Conservation (phyloP, 768 basidiomycete genomes). For the Agrocybe praecox region DNA sequence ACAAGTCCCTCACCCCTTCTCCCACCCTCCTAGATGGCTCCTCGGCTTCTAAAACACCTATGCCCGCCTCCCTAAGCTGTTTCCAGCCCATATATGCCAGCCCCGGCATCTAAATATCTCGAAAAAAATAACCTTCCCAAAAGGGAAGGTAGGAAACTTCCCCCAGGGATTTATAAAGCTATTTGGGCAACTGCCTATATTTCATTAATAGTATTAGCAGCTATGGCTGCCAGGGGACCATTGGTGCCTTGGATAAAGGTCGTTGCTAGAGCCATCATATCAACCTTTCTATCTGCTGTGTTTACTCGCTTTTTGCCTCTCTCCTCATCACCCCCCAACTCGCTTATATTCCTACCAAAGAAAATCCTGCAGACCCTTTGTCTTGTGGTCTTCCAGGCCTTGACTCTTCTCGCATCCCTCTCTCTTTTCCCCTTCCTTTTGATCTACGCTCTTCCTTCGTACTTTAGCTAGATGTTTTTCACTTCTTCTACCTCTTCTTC, state of each 20-base stretch:
- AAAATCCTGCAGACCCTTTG: slow-evolving; percentile 12
- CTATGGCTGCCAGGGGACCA: slow-evolving; percentile 32
- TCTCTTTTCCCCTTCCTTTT: background rate
- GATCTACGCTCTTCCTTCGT: background rate
- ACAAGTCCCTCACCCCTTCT: no score
- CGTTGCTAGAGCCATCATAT: slow-evolving; percentile 14
- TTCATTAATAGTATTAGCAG: no score
- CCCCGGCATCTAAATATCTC: no score
- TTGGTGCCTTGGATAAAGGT: slow-evolving; percentile 27
- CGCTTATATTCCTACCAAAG: slow-evolving; percentile 7
- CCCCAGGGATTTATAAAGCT: no score
- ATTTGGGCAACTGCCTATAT: no score
- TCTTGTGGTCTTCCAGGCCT: slow-evolving; percentile 8
- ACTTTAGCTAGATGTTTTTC: slow-evolving; percentile 7
- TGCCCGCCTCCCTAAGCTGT: no score
- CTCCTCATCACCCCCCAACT: slow-evolving; percentile 1
- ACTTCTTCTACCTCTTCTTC: background rate
- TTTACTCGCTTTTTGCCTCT: background rate
- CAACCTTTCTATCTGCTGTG: slow-evolving; percentile 12
- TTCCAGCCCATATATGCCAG: no score
- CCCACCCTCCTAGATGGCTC: no score
- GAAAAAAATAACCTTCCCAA: no score
- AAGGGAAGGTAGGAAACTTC: no score
- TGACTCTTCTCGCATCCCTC: background rate
- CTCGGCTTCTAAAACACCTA: no score